Evolutionary conservation across 331 rosid genomes (phyloP), one percentile per base, ranked within the genome.

Genomic region (Cydonia oblonga): DNA sequence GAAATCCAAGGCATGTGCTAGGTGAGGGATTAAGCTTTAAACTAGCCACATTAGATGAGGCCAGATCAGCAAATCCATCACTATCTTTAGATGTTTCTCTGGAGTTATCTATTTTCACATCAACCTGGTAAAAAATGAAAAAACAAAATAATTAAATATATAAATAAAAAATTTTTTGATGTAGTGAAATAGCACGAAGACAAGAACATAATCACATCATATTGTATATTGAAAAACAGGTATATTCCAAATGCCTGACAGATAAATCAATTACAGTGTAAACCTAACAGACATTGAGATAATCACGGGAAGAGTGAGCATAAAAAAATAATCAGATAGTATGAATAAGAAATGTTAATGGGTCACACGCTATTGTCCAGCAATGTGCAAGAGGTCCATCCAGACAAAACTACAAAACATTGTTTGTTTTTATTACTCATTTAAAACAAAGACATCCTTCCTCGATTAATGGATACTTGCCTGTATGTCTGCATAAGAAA

Each of bases 31-130:
- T 83, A 77, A 82, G 86, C 80, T 90, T 87, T 66, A 89, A 33
- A 66, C 76, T 86, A 18, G 86, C 84, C 71, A 85, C 89, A 20
- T 78, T 79, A 28, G 96, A 83, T 58, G 95, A 86, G 70, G 82
- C 86, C 70, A 93, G 87, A 84, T 89, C 92, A 29, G 79, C 68
- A 40, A 59, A 66, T 57, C 80, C 88, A 61, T 88, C 88, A 74
- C 30, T 80, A 42, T 84, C 91, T 78, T 87, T 88, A 14, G 85
- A 83, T 63, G 85, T 79, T 60, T 85, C 97, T 58, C 20, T 57
- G 44, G 92, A 86, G 78, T 84, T 86, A 77, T 93, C 98, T 78
- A 91, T 82, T 80, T 80, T 91, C 42, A 89, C 97, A 78, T 93
- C 97, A 78, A 93, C 96, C 98, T 93, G 88, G 70, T n/a, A 66